Conservation (phyloP, 805 yeast species). For the Candida oleophila region DNA sequence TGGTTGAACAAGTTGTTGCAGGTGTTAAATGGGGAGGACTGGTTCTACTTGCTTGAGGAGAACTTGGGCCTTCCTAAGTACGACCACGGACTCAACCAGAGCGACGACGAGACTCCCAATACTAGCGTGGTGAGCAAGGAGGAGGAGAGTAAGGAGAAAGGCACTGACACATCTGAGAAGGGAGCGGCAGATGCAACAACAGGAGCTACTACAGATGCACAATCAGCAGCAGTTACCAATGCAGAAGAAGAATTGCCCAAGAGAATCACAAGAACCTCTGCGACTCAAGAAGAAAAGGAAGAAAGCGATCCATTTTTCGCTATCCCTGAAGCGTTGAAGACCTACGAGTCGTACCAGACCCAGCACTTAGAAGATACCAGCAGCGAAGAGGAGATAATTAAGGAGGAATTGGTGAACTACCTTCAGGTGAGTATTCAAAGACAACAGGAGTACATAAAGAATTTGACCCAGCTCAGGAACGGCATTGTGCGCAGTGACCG, state of each 20-base stretch:
- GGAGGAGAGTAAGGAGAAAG: slow-evolving; percentile 15
- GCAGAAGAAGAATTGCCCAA: slow-evolving; percentile 26
- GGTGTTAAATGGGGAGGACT: slow-evolving; percentile 85
- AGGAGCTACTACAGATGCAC: slow-evolving; percentile 9
- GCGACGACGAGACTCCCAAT: slow-evolving; percentile 17
- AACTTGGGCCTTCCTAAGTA: slow-evolving; percentile 66
- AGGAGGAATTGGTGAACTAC: slow-evolving; percentile 47
- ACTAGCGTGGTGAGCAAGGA: slow-evolving; percentile 5
- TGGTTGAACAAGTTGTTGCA: slow-evolving; percentile 70
- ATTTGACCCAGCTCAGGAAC: slow-evolving; percentile 67
- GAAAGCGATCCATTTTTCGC: slow-evolving; percentile 45
- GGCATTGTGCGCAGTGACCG: slow-evolving; percentile 80
- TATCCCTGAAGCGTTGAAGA: slow-evolving; percentile 49
- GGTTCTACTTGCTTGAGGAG: slow-evolving; percentile 61
- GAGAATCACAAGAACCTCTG: slow-evolving; percentile 32
- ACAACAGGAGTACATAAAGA: slow-evolving; percentile 80
- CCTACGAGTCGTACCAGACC: slow-evolving; percentile 28
- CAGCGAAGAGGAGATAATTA: slow-evolving; percentile 43
- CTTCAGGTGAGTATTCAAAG: slow-evolving; percentile 46
- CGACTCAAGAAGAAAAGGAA: slow-evolving; percentile 1
- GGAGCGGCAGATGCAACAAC: slow-evolving; percentile 10
- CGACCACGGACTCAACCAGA: slow-evolving; percentile 54
- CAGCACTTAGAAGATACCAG: slow-evolving; percentile 17
- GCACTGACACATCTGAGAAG: slow-evolving; percentile 11
- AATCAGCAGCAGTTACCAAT: slow-evolving; percentile 9